A percentile compares a stretch with the other conserved stretches of the same genome.
Evolutionary conservation across 1,139 yeast genomes (phyloP).

Genomic region (Debaryomyces subglobosus): DNA sequence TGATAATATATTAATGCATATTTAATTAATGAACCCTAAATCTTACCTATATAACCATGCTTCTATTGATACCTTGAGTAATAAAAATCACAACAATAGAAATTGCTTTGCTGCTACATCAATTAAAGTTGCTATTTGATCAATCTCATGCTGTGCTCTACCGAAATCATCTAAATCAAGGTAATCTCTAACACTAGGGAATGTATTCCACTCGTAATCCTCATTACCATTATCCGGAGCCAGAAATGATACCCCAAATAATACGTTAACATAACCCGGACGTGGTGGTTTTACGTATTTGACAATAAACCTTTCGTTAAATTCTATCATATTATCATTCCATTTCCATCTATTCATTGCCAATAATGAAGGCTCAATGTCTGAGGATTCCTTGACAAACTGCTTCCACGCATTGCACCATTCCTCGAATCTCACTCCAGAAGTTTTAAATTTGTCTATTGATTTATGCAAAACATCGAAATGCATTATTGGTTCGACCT

Average conservation of each 20-base stretch:
- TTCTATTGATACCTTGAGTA: background rate
- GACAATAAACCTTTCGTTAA: constrained; percentile 58
- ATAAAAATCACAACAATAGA: constrained; percentile 1
- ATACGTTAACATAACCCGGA: constrained; percentile 66
- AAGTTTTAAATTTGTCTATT: constrained; percentile 24
- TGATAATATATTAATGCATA: background rate
- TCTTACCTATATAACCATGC: background rate
- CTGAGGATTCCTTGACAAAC: constrained; percentile 34
- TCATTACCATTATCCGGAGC: constrained; percentile 44
- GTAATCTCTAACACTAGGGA: constrained; percentile 76
- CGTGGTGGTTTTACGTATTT: constrained; percentile 54
- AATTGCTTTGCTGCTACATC: constrained; percentile 23
- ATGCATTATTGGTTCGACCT: constrained; percentile 23
- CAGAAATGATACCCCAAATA: constrained; percentile 71
- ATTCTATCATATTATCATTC: constrained; percentile 65
- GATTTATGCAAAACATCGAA: constrained; percentile 30
- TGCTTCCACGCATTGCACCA: constrained; percentile 63
- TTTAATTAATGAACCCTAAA: background rate
- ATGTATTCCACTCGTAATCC: constrained; percentile 61
- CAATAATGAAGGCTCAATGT: constrained; percentile 69
- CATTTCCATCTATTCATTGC: constrained; percentile 77
- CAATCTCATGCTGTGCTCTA: constrained; percentile 59
- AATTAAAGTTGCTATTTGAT: constrained; percentile 45
- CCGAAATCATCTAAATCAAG: constrained; percentile 52
- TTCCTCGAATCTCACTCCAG: constrained; percentile 31